Conservation (phyloP, 805 yeast genomes). For the Blastobotrys robertii region DNA sequence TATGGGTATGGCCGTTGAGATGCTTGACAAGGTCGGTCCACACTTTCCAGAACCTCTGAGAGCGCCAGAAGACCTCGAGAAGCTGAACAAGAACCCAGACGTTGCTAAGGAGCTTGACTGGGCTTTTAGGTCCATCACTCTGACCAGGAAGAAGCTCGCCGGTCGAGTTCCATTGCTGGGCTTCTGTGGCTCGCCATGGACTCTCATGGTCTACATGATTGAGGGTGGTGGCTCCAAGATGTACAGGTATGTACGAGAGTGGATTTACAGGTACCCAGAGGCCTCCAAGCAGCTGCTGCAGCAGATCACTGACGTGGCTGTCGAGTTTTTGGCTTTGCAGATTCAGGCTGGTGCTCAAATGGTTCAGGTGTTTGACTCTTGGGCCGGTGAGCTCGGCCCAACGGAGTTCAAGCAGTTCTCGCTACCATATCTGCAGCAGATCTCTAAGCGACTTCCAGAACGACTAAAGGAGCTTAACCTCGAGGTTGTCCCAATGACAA, state of each 20-base stretch:
- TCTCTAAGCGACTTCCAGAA: constrained; percentile 54
- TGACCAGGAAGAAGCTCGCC: constrained; percentile 73
- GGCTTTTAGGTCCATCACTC: constrained; percentile 90
- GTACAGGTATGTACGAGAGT: constrained; percentile 83
- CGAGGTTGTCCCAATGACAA: constrained; percentile 76
- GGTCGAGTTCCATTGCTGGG: constrained; percentile 95
- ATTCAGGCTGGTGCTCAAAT: constrained; percentile 98
- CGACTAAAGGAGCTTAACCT: constrained; percentile 67
- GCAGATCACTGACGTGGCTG: constrained; percentile 74
- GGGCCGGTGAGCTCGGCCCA: constrained; percentile 97
- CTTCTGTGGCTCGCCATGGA: constrained; percentile 98
- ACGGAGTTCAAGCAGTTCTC: constrained; percentile 80
- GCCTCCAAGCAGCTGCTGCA: constrained; percentile 62
- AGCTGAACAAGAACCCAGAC: constrained; percentile 47
- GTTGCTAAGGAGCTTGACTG: constrained; percentile 73
- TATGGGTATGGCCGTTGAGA: constrained; percentile 89
- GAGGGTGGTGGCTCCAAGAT: constrained; percentile 95
- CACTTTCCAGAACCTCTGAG: constrained; percentile 84
- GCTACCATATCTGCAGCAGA: constrained; percentile 76
- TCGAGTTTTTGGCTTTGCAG: constrained; percentile 89
- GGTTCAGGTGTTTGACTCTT: constrained; percentile 91
- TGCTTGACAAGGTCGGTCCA: constrained; percentile 94
- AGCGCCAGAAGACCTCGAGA: constrained; percentile 51
- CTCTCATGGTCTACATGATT: constrained; percentile 89
- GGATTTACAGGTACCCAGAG: constrained; percentile 77